Evolutionary conservation across 768 basidiomycete species (phyloP).

Genomic region (Baorangia bicolor): DNA sequence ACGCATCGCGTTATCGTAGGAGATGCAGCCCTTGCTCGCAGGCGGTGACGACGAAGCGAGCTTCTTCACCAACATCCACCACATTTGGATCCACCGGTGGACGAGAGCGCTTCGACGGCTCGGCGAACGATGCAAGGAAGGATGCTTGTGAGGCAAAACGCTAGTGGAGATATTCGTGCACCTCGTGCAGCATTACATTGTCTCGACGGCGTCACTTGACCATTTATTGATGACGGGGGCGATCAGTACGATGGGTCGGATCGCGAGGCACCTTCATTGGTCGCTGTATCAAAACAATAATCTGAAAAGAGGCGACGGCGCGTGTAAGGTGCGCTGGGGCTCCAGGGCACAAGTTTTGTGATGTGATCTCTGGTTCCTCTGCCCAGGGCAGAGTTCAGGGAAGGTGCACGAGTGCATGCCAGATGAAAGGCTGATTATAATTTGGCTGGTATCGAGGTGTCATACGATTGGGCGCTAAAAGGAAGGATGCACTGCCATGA

Average conservation of each 20-base stretch:
- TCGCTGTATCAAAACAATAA: too few relatives aligned
- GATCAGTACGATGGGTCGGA: slow-evolving; percentile 70
- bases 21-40: too few relatives aligned
- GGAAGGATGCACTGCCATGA: too few relatives aligned
- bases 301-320: too few relatives aligned
- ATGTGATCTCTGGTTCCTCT: too few relatives aligned
- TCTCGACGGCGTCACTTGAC: slow-evolving; percentile 58
- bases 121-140: slow-evolving; percentile 71
- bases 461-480: too few relatives aligned
- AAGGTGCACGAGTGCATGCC: too few relatives aligned
- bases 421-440: too few relatives aligned
- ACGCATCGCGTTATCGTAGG: slow-evolving; percentile 58
- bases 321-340: too few relatives aligned
- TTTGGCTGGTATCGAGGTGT: too few relatives aligned
- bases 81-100: slow-evolving; percentile 89
- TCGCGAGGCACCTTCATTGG: slow-evolving; percentile 80
- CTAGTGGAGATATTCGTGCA: slow-evolving; percentile 84
- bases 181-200: slow-evolving; percentile 77
- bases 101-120: slow-evolving; percentile 81
- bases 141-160: slow-evolving; percentile 62
- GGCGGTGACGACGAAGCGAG: slow-evolving; percentile 93
- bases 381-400: too few relatives aligned
- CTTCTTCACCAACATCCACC: slow-evolving; percentile 95
- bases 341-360: too few relatives aligned
- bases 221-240: slow-evolving; percentile 91